Percentiles rank a stretch among this genome's conserved stretches.
phyloP scores from a whole-genome alignment of 2,329 filamentous ascomycete genomes.

The Fusarium irregulare region DNA sequence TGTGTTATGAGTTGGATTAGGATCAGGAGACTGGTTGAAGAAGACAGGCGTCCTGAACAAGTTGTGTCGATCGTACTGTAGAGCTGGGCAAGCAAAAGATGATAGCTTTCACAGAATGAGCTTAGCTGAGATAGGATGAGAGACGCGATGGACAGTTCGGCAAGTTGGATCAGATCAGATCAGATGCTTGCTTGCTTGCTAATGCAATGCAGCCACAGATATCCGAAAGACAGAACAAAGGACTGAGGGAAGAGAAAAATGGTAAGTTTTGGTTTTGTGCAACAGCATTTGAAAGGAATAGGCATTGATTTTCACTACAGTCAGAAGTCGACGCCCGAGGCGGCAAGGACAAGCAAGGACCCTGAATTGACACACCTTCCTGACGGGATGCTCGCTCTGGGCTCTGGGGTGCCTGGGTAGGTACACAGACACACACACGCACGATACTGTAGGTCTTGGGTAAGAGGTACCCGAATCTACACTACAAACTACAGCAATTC shows the following conservation, averaged over 20 bases:
- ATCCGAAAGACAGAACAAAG: background rate
- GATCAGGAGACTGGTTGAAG: background rate
- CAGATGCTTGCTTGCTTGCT: constrained; percentile 3
- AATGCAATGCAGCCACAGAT: background rate
- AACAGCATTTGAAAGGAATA: constrained; percentile 28
- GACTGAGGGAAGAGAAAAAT: constrained; percentile 4
- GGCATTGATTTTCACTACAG: constrained; percentile 33
- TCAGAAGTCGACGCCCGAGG: constrained; percentile 13
- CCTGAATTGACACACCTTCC: constrained; percentile 44
- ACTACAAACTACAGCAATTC: background rate
- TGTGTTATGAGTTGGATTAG: background rate
- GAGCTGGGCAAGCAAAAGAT: background rate
- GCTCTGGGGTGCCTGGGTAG: background rate
- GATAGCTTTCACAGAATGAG: constrained; percentile 6
- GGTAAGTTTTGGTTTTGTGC: constrained; percentile 25
- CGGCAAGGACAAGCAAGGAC: constrained; percentile 22
- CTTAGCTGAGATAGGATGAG: constrained; percentile 14
- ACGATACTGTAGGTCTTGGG: constrained; percentile 3
- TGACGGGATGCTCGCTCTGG: constrained; percentile 19
- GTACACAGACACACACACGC: background rate
- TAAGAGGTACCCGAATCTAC: background rate
- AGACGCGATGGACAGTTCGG: constrained; percentile 11
- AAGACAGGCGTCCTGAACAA: background rate
- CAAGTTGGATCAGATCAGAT: constrained; percentile 5
- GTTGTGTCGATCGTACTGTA: background rate